Percentiles rank a stretch among this genome's conserved stretches.
phyloP scores from a whole-genome alignment of 345 rosid genomes.

The Citrus sinensis region DVS_A1.0 CM039162.1:8919501-8920000 shows the following conservation, averaged over 20 bases:
- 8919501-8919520: not conserved
- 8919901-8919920: not conserved
- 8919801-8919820: not conserved
- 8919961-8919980: slow-evolving; percentile 54
- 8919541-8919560: not conserved
- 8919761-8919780: not conserved
- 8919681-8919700: slow-evolving; percentile 43
- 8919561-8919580: not conserved
- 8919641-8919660: slow-evolving; percentile 62
- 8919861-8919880: not conserved
- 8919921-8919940: slow-evolving; percentile 23
- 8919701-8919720: slow-evolving; percentile 46
- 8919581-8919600: not conserved
- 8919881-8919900: not conserved
- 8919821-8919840: not conserved
- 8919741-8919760: slow-evolving; percentile 32
- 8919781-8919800: not conserved
- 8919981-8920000: slow-evolving; percentile 40
- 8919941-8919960: slow-evolving; percentile 62
- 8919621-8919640: slow-evolving; percentile 62
- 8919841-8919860: not conserved
- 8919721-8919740: slow-evolving; percentile 81
- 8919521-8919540: not conserved
- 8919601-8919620: not conserved
- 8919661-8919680: slow-evolving; percentile 58